A percentile compares a stretch with the other conserved stretches of the same genome.
phyloP scores from a whole-genome alignment of 139 green algal species.

The Tetraselmis chui region DNA sequence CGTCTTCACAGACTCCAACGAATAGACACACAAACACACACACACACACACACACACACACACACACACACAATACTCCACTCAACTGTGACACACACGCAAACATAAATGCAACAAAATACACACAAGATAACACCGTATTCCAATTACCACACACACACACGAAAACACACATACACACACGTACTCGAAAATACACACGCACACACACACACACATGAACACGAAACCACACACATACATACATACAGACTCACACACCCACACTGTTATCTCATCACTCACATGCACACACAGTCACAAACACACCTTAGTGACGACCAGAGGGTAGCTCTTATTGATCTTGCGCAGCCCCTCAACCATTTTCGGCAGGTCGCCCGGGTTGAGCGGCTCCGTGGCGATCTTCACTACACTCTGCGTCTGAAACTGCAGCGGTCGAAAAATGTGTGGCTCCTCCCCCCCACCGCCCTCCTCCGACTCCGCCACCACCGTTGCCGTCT shows the following conservation, averaged over 20 bases:
- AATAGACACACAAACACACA: too few species aligned
- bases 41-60: too few species aligned
- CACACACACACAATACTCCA: too few species aligned
- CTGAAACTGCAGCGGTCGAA: conserved; percentile 38
- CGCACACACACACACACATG: too few species aligned
- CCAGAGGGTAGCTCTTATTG: conserved; percentile 86
- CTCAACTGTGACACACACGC: neutral
- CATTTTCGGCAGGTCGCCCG: conserved; percentile 95
- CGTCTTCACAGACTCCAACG: neutral
- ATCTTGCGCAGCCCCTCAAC: conserved; percentile 80
- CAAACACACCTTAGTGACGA: conserved; percentile 84
- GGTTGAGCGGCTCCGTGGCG: conserved; percentile 93
- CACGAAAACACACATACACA: too few species aligned
- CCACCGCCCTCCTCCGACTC: conserved; percentile 49
- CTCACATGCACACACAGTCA: too few species aligned
- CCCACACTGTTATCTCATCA: too few species aligned
- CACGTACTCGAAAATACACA: too few species aligned
- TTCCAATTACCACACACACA: neutral
- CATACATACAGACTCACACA: too few species aligned
- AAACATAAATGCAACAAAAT: conserved; percentile 2
- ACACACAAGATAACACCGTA: neutral
- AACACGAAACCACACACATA: too few species aligned
- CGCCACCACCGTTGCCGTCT: conserved; percentile 85
- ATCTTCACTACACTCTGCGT: conserved; percentile 86
- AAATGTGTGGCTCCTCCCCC: conserved; percentile 46